phyloP scores from a whole-genome alignment of 2,329 filamentous ascomycete species.

The Keithomyces neogunnii region DNA sequence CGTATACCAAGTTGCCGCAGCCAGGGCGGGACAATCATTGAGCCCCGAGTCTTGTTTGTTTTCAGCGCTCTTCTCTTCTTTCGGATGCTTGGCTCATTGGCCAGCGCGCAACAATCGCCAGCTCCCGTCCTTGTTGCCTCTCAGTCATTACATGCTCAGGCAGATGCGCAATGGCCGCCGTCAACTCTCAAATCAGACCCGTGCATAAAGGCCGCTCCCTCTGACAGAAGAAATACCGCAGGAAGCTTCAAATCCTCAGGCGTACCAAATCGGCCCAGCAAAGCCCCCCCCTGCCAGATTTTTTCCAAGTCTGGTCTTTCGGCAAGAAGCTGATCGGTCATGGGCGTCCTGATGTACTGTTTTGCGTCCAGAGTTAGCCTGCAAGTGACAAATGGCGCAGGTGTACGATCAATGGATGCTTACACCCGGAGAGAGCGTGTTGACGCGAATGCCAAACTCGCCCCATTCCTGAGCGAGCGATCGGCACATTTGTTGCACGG shows the following conservation, averaged over 20 bases:
- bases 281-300: constrained; percentile 77
- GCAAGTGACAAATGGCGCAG: no score
- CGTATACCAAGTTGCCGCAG: no score
- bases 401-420: no score
- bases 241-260: constrained; percentile 66
- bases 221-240: constrained; percentile 64
- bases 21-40: no score
- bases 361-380: no score
- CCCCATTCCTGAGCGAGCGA: constrained; percentile 57
- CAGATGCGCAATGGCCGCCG: constrained; percentile 48
- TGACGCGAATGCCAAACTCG: constrained; percentile 53
- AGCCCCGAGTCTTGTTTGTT: no score
- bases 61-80: no score
- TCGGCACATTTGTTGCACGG: constrained; percentile 49
- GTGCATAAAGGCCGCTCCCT: constrained; percentile 67
- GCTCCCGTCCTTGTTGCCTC: no score
- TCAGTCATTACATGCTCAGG: background rate
- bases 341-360: constrained; percentile 65
- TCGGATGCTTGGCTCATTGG: no score
- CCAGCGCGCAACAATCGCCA: no score
- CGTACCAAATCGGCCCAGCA: constrained; percentile 62
- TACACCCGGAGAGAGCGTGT: constrained; percentile 53
- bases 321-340: constrained; percentile 74
- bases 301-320: constrained; percentile 59
- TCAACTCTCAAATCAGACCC: constrained; percentile 64